phyloP scores from a whole-genome alignment of 441 rosid species.

The Theobroma grandiflorum region DNA sequence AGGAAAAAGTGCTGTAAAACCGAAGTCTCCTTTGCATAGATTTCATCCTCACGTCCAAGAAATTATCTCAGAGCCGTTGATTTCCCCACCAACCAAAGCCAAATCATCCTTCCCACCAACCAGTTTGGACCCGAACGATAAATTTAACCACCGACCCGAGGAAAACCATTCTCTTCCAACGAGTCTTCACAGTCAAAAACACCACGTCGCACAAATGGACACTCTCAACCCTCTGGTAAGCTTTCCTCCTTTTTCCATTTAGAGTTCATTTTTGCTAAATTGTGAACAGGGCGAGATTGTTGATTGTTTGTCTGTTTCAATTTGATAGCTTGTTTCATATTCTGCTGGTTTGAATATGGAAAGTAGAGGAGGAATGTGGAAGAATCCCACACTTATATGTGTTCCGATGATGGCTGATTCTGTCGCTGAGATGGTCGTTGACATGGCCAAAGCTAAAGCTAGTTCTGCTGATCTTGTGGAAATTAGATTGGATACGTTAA shows the following conservation, averaged over 20 bases:
- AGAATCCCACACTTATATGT: constrained; percentile 75
- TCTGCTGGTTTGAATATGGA: constrained; percentile 37
- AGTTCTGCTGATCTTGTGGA: constrained; percentile 89
- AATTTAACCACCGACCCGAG: background rate
- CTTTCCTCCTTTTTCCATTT: background rate
- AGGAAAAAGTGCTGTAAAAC: background rate
- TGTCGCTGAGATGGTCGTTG: constrained; percentile 58
- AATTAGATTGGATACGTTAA: constrained; percentile 80
- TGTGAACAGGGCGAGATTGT: background rate
- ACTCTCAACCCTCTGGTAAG: constrained; percentile 35
- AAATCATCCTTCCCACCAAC: background rate
- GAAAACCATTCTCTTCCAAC: background rate
- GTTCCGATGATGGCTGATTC: constrained; percentile 85
- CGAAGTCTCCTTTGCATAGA: too few species aligned
- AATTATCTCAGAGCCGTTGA: background rate
- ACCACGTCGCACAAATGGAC: constrained; percentile 26
- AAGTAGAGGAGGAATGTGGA: constrained; percentile 39
- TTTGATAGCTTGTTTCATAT: constrained; percentile 52
- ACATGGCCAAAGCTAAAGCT: constrained; percentile 62
- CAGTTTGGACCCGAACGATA: background rate
- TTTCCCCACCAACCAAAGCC: background rate
- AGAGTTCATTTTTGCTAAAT: background rate
- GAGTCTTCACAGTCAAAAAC: background rate
- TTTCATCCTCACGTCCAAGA: too few species aligned
- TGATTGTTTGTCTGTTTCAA: background rate